phyloP scores from a whole-genome alignment of 2,329 filamentous ascomycete genomes.

The Calonectria pseudoreteaudii region DNA sequence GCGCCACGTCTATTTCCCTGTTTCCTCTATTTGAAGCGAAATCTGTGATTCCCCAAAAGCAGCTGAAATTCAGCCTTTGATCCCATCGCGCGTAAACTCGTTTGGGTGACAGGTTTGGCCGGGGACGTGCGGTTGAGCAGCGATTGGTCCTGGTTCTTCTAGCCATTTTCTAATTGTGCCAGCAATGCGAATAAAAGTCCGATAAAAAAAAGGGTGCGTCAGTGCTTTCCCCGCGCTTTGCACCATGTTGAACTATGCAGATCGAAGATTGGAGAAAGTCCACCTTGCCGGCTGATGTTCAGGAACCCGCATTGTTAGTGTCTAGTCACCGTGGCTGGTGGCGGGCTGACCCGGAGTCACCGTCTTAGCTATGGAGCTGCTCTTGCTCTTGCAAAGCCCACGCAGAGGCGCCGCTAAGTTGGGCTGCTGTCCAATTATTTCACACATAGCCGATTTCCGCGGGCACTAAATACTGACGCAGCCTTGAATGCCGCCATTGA shows the following conservation, averaged over 20 bases:
- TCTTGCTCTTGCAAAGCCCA: neutral
- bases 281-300: neutral
- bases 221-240: neutral
- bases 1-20: neutral
- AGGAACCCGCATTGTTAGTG: neutral
- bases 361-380: neutral
- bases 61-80: neutral
- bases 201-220: no score
- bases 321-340: neutral
- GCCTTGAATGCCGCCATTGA: neutral
- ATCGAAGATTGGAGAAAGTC: neutral
- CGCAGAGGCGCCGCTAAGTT: neutral
- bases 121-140: neutral
- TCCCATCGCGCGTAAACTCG: neutral
- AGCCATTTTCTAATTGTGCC: no score
- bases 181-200: no score
- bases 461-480: neutral
- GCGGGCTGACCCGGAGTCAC: neutral
- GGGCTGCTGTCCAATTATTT: neutral
- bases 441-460: neutral
- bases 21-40: neutral
- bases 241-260: neutral
- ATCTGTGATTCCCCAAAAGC: neutral
- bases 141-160: no score
- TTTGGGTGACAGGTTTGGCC: neutral